Evolutionary conservation across 2,329 filamentous ascomycete genomes (phyloP).

Genomic region (Diplodia intermedia): DNA sequence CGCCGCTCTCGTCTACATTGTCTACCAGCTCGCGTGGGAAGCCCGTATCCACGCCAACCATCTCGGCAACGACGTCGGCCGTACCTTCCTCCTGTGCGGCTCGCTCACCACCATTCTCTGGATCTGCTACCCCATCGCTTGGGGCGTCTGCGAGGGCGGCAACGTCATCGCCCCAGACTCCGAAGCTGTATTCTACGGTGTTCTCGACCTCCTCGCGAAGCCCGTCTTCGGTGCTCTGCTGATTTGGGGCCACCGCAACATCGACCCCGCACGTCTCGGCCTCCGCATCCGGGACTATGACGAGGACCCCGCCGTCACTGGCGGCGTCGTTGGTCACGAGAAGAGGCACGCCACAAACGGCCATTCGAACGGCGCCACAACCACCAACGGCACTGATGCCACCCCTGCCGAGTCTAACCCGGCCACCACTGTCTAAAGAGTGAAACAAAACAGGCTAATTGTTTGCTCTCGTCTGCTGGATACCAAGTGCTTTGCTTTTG

Average conservation of each 20-base stretch:
- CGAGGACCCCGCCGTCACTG: constrained; percentile 45
- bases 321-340: constrained; percentile 33
- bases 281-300: constrained; percentile 59
- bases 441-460: neutral
- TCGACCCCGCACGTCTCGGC: constrained; percentile 64
- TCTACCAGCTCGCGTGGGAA: constrained; percentile 65
- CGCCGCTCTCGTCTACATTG: constrained; percentile 63
- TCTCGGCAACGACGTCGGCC: constrained; percentile 62
- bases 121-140: constrained; percentile 70
- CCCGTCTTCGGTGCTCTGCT: constrained; percentile 66
- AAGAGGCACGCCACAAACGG: constrained; percentile 36
- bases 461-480: neutral
- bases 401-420: neutral
- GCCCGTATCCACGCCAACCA: constrained; percentile 62
- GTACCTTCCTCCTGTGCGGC: constrained; percentile 64
- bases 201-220: constrained; percentile 71
- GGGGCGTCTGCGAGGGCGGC: constrained; percentile 69
- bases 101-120: constrained; percentile 66
- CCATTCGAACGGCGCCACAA: neutral
- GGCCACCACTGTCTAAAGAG: constrained; percentile 1
- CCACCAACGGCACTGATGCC: neutral
- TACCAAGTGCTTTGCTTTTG: neutral
- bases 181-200: constrained; percentile 72
- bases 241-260: constrained; percentile 68
- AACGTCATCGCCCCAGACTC: constrained; percentile 71